phyloP scores from a whole-genome alignment of 805 yeast species.

The Scheffersomyces lignosus region DNA sequence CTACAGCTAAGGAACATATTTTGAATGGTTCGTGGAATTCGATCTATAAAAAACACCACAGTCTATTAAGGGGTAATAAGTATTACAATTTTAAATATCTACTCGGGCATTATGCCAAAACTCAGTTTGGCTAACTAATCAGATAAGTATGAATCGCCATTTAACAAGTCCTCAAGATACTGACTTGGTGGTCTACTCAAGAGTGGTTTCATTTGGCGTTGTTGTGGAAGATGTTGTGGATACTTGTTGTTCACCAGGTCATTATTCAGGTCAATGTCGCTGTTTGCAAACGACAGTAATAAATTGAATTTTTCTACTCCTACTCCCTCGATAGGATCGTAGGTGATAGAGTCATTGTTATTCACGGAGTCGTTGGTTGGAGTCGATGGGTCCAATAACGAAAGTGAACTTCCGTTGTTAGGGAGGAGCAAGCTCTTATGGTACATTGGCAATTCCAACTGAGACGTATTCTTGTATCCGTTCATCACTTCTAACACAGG shows the following conservation, averaged over 20 bases:
- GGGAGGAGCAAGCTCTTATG: conserved; percentile 5
- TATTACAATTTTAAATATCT: too few species aligned
- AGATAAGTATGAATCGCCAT: conserved; percentile 17
- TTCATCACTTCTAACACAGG: conserved; percentile 46
- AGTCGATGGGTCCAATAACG: background rate
- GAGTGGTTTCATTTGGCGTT: conserved; percentile 1
- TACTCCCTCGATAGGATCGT: background rate
- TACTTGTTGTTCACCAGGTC: background rate
- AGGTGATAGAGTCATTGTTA: background rate
- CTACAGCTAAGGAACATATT: too few species aligned
- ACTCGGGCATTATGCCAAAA: too few species aligned
- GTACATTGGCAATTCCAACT: conserved; percentile 15
- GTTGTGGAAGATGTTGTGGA: too few species aligned
- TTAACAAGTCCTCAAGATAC: conserved; percentile 45
- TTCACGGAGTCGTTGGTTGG: background rate
- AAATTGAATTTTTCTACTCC: background rate
- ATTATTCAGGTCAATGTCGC: background rate
- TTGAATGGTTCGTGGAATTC: too few species aligned
- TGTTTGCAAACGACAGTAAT: background rate
- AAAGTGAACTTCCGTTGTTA: background rate
- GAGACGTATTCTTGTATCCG: conserved; percentile 10
- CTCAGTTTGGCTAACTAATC: too few species aligned
- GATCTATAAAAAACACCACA: too few species aligned
- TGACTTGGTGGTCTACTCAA: conserved; percentile 49
- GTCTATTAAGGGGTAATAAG: too few species aligned